Conservation (phyloP, 306 rosid genomes). For the Styphnolobium japonicum region DNA sequence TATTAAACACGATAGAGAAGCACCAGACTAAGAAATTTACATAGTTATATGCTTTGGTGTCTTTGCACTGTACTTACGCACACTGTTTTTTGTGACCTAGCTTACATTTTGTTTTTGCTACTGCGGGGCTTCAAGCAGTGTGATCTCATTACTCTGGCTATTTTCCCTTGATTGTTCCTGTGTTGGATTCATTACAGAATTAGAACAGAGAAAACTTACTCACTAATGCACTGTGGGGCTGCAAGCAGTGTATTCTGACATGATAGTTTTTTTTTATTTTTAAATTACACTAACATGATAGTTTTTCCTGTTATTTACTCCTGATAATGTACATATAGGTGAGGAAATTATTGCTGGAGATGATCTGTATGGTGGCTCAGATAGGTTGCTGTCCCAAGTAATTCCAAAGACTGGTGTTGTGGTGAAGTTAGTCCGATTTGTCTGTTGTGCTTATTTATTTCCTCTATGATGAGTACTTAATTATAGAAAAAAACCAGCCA, state of each 20-base stretch:
- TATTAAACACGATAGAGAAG: neutral
- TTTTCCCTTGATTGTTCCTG: neutral
- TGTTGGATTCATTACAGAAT: neutral
- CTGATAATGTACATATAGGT: conserved; percentile 45
- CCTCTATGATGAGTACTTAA: neutral
- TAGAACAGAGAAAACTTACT: neutral
- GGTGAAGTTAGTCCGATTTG: conserved; percentile 71
- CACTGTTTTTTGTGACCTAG: neutral
- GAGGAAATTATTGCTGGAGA: conserved; percentile 91
- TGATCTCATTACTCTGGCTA: neutral
- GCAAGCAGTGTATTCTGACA: conserved; percentile 1
- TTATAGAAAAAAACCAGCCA: neutral
- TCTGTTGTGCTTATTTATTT: conserved; percentile 14
- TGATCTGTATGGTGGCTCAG: conserved; percentile 88
- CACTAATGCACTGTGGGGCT: neutral
- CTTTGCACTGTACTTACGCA: neutral
- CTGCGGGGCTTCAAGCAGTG: neutral
- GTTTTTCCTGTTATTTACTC: conserved; percentile 8
- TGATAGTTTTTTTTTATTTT: neutral
- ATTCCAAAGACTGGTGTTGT: conserved; percentile 71
- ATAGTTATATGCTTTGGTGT: neutral
- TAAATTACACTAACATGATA: neutral
- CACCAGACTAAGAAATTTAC: neutral
- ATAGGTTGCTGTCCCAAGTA: conserved; percentile 75
- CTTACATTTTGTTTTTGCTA: neutral